Conservation (phyloP, 352 stramenopile species). For the Globisporangium uncinulatum region DNA sequence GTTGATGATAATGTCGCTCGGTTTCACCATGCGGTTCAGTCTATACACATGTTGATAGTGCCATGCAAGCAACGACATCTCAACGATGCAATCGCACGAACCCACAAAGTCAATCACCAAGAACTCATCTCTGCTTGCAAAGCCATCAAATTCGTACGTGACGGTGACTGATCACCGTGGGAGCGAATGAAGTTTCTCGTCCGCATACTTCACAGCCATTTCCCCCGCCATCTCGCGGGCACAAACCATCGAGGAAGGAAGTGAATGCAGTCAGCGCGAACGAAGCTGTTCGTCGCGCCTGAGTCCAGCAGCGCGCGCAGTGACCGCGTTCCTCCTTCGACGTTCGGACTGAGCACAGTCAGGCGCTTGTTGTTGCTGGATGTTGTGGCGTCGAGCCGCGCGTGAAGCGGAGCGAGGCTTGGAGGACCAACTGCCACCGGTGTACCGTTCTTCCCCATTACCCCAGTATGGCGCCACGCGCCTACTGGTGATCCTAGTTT, state of each 20-base stretch:
- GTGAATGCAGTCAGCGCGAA: not conserved
- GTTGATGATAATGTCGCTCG: conserved; percentile 15
- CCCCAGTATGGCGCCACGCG: not conserved
- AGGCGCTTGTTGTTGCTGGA: conserved; percentile 11
- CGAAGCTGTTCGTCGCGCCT: not conserved
- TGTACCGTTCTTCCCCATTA: not conserved
- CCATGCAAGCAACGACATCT: conserved; percentile 19
- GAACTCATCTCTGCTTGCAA: conserved; percentile 14
- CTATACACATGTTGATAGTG: conserved; percentile 19
- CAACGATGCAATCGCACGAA: conserved; percentile 20
- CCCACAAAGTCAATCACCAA: conserved; percentile 21
- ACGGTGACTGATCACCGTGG: conserved; percentile 10
- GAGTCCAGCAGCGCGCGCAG: not conserved
- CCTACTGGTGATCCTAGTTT: not conserved
- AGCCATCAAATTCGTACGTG: conserved; percentile 17
- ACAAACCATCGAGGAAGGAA: not conserved
- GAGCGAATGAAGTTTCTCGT: conserved; percentile 4
- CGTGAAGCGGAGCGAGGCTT: not conserved
- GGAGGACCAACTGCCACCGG: not conserved
- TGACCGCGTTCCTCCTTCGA: conserved; percentile 5
- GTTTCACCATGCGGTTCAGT: conserved; percentile 10
- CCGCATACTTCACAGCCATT: not conserved
- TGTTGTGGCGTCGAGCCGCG: conserved; percentile 14
- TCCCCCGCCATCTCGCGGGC: not conserved
- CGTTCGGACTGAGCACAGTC: conserved; percentile 13